Evolutionary conservation across 2,329 filamentous ascomycete species (phyloP).

Genomic region (Blumeriella jaapii): DNA sequence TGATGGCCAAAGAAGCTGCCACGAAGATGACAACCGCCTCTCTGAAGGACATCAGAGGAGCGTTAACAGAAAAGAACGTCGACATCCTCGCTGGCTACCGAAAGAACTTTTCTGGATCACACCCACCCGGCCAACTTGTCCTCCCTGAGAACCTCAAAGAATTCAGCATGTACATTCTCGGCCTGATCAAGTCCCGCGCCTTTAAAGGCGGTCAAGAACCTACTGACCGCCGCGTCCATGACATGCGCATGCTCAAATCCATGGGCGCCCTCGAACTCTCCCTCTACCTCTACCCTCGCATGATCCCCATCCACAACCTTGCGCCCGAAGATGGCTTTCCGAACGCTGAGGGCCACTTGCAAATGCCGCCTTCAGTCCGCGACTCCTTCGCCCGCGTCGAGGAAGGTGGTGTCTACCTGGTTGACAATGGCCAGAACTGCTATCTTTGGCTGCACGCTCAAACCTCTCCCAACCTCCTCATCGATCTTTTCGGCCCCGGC

Average conservation of each 20-base stretch:
- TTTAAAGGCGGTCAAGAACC: slow-evolving; percentile 90
- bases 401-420: slow-evolving; percentile 83
- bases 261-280: slow-evolving; percentile 81
- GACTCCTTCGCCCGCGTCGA: slow-evolving; percentile 82
- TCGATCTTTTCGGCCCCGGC: slow-evolving; percentile 79
- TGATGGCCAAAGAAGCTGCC: slow-evolving; percentile 88
- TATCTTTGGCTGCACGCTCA: slow-evolving; percentile 87
- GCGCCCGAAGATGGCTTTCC: slow-evolving; percentile 81
- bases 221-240: slow-evolving; percentile 80
- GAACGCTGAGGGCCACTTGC: slow-evolving; percentile 74
- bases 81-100: slow-evolving; percentile 87
- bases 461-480: slow-evolving; percentile 81
- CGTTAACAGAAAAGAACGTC: slow-evolving; percentile 80
- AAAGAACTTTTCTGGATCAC: slow-evolving; percentile 75
- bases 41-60: slow-evolving; percentile 76
- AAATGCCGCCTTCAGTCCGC: slow-evolving; percentile 68
- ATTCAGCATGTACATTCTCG: slow-evolving; percentile 91
- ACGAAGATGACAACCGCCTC: slow-evolving; percentile 65
- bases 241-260: slow-evolving; percentile 78
- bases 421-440: slow-evolving; percentile 90
- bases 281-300: slow-evolving; percentile 88
- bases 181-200: slow-evolving; percentile 77
- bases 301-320: slow-evolving; percentile 85
- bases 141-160: slow-evolving; percentile 94
- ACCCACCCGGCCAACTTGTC: slow-evolving; percentile 85